Base-by-base conservation (phyloP, 2,329 filamentous ascomycete genomes). In the Venturia pyrina region DNA sequence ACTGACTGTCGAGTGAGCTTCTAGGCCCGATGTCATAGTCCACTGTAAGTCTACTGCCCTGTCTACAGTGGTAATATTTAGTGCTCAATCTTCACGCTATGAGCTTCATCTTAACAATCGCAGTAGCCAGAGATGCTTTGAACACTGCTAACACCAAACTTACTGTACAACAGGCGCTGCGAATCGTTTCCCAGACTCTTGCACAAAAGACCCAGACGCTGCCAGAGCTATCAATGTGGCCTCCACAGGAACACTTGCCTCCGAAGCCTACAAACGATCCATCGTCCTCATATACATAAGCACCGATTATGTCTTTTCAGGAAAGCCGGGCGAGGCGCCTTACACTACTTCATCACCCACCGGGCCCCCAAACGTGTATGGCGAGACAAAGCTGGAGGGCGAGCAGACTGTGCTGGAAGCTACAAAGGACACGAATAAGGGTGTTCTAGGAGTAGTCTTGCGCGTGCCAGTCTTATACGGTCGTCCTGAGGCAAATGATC, bases 401-500 rank as follows among this genome's bases (percentile, higher is more conserved):
- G 85, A 89, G 69, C 79, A 83, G 61, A 91, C 86, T 0, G 86
- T 92, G 11, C 75, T 93, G n/a, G 82, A 84, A 19, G 84, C 81
- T 60, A 89, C 81, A 6, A 60, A 62, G 3, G 41, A 8, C 7
- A 53, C 40, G 24, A 13, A 60, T 6, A 65, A 48, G 32, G 50
- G 21, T 68, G 71, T 53, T 74, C 77, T 83, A 24, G 89, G 84
- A 0, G 82, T 93, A 0, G 86, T 93, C 5, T 80, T 96, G 63
- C 83, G 91, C 17, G 89, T 96, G 5, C 92, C 92, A 0, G 87
- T 96, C 19, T 80, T 96, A 19, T 96, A 96, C 73, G 93, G 92
- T 1, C 79, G 86, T n/a, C 87, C 87, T 0, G 84, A 90, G 70
- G 83, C 87, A 2, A 53, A 81, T 82, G 66, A 81, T 83, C 3